These are phyloP conservation scores for Niveomyces coronatus DNA, from an alignment of 2,329 filamentous ascomycete genomes.

Conservation along the genomic window DNA sequence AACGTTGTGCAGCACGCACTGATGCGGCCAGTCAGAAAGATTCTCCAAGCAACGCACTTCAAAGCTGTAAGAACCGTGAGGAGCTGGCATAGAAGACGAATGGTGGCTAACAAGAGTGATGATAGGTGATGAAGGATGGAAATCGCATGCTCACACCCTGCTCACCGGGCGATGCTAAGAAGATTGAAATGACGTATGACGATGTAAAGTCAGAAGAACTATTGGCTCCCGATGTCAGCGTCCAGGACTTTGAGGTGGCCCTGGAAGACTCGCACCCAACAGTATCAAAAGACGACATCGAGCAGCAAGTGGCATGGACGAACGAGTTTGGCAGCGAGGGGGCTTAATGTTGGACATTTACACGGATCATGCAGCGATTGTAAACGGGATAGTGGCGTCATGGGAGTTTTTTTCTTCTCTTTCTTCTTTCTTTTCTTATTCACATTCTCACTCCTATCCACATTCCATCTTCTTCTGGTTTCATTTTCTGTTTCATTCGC, in stretches of 20 bases:
- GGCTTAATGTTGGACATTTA: conserved; percentile 24
- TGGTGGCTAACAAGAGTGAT: too few species aligned
- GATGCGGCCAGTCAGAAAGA: conserved; percentile 95
- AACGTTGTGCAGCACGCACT: conserved; percentile 93
- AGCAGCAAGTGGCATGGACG: conserved; percentile 84
- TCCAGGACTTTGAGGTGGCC: conserved; percentile 91
- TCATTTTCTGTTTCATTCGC: too few species aligned
- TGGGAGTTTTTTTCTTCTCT: conserved; percentile 11
- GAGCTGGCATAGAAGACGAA: not conserved
- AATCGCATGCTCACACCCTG: conserved; percentile 71
- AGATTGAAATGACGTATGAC: conserved; percentile 89
- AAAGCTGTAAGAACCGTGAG: conserved; percentile 77
- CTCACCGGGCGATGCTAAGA: conserved; percentile 79
- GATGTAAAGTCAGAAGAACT: conserved; percentile 75
- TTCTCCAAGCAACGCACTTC: conserved; percentile 95
- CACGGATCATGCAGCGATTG: conserved; percentile 2
- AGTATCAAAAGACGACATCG: conserved; percentile 77
- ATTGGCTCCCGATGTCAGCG: conserved; percentile 71
- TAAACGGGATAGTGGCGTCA: conserved; percentile 10
- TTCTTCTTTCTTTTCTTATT: too few species aligned
- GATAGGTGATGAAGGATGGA: conserved; percentile 59
- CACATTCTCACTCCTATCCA: too few species aligned
- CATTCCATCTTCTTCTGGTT: too few species aligned
- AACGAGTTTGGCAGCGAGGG: conserved; percentile 93
- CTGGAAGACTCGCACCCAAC: conserved; percentile 83